Percentiles rank a stretch among this genome's conserved stretches.
Conservation (phyloP, 208 protist species). For the Crithidia mellificae region DNA sequence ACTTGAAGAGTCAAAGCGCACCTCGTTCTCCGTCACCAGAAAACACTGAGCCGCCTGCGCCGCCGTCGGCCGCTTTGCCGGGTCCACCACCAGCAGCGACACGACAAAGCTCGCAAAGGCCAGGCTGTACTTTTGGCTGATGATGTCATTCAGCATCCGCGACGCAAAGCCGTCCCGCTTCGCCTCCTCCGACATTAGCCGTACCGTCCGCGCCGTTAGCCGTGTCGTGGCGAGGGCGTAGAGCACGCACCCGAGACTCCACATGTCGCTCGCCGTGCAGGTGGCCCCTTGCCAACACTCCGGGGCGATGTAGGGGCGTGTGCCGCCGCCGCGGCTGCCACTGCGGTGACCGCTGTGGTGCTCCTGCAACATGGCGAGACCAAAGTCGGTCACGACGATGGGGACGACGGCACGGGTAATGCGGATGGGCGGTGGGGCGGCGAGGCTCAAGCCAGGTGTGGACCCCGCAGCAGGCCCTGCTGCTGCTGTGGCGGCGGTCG, state of each 20-base stretch:
- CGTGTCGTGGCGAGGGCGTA: conserved; percentile 81
- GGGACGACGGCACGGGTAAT: conserved; percentile 59
- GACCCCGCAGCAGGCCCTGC: background rate
- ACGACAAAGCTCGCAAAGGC: conserved; percentile 80
- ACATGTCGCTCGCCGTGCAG: conserved; percentile 78
- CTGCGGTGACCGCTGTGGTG: conserved; percentile 11
- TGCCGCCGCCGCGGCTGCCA: conserved; percentile 57
- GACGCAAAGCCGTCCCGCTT: conserved; percentile 60
- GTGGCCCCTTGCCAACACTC: conserved; percentile 69
- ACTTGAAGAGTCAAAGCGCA: conserved; percentile 55
- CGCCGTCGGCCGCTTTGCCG: conserved; percentile 66
- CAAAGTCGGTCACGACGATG: conserved; percentile 87
- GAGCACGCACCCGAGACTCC: conserved; percentile 85
- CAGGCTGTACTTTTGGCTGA: conserved; percentile 56
- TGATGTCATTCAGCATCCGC: conserved; percentile 73
- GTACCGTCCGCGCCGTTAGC: conserved; percentile 51
- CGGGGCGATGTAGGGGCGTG: conserved; percentile 83
- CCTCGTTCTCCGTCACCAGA: conserved; percentile 34
- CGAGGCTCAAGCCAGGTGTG: background rate
- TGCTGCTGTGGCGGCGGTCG: background rate
- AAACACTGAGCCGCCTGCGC: conserved; percentile 63
- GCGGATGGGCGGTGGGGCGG: conserved; percentile 24
- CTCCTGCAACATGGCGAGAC: conserved; percentile 66
- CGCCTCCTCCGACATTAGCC: conserved; percentile 81
- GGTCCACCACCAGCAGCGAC: conserved; percentile 71